These are phyloP conservation scores for Hypoxylon intermedium DNA, from an alignment of 495 filamentous ascomycete species.

Conservation along the genomic window DNA sequence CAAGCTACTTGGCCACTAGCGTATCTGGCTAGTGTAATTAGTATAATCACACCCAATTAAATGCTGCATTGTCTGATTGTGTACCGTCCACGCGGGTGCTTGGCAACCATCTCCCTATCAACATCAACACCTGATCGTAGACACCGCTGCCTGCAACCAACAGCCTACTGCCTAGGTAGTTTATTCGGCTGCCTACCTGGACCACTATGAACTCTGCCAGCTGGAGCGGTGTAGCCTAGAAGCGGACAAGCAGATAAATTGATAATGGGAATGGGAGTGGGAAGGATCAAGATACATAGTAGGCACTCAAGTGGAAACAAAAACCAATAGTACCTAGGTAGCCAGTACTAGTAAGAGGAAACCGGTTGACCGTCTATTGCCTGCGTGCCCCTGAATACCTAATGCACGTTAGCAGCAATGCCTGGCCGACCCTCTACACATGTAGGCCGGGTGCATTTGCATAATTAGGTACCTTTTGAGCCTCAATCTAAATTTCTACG, in stretches of 20 bases:
- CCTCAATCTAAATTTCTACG: not conserved
- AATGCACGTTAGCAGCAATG: not conserved
- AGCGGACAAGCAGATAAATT: too few relatives aligned
- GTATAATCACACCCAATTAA: constrained; percentile 6
- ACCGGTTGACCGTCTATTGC: not conserved
- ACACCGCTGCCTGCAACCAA: too few relatives aligned
- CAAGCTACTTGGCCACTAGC: constrained; percentile 3
- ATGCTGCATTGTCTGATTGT: not conserved
- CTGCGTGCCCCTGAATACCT: not conserved
- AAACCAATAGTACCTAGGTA: too few relatives aligned
- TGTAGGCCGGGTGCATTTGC: not conserved
- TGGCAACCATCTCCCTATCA: constrained; percentile 22
- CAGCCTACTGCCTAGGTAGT: too few relatives aligned
- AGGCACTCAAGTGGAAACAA: too few relatives aligned
- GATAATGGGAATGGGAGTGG: too few relatives aligned
- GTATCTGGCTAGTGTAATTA: constrained; percentile 27
- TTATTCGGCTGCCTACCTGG: constrained; percentile 1
- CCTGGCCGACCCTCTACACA: too few relatives aligned
- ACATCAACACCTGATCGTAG: not conserved
- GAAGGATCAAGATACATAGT: too few relatives aligned
- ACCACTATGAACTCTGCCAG: too few relatives aligned
- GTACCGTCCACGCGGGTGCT: constrained; percentile 19
- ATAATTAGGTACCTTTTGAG: not conserved
- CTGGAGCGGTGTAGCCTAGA: too few relatives aligned
- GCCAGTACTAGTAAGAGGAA: too few relatives aligned